These are phyloP conservation scores for Roridomyces roridus DNA, from an alignment of 768 basidiomycete species.

Conservation along the genomic window DNA sequence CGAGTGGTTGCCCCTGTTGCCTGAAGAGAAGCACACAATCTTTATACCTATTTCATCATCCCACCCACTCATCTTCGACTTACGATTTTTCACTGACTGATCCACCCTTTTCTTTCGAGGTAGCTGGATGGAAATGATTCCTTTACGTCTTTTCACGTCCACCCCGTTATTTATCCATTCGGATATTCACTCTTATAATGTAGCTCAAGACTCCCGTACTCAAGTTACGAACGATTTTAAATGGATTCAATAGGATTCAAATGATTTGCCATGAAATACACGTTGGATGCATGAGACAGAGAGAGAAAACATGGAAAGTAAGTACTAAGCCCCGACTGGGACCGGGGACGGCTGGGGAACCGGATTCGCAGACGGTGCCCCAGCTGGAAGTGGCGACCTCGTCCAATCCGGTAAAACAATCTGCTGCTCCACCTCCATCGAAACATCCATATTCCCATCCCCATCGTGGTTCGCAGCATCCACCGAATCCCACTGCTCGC, in stretches of 20 bases:
- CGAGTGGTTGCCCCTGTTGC: constrained; percentile 52
- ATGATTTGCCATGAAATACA: too few relatives aligned
- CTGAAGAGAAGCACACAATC: neutral
- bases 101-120: neutral
- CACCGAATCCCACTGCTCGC: constrained; percentile 88
- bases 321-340: constrained; percentile 26
- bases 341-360: constrained; percentile 16
- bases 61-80: neutral
- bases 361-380: constrained; percentile 65
- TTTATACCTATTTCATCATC: neutral
- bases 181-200: constrained; percentile 3
- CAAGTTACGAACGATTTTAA: too few relatives aligned
- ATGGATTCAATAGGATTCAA: too few relatives aligned
- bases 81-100: neutral
- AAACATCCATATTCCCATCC: constrained; percentile 46
- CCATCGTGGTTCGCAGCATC: constrained; percentile 50
- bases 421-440: constrained; percentile 36
- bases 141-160: too few relatives aligned
- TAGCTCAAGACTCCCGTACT: too few relatives aligned
- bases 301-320: neutral
- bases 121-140: constrained; percentile 3
- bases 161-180: constrained; percentile 15
- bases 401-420: constrained; percentile 86
- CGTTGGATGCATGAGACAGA: too few relatives aligned
- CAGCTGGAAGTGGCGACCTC: constrained; percentile 60